Evolutionary conservation across 2,329 filamentous ascomycete genomes (phyloP), one percentile per base, ranked within the genome.

Genomic region (Helicocarpus griseus): DNA sequence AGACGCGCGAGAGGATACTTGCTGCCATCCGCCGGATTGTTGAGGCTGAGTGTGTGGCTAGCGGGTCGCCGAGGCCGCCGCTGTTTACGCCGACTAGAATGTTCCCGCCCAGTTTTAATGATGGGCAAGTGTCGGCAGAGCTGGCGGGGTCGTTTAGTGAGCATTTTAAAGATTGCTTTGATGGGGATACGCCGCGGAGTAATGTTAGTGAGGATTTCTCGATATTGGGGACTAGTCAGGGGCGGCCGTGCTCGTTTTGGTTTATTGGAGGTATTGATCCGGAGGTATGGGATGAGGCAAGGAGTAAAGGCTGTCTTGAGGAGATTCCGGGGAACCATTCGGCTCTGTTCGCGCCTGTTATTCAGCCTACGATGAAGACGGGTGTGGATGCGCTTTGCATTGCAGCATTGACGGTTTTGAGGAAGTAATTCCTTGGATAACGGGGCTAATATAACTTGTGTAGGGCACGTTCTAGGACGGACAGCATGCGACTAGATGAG

Each of bases 251-350:
- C 54, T 73, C 68, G 44, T 83, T 81, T 58, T 83, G 78, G 69
- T 67, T 77, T 58, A 73, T 79, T 56, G 81, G 81, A 0, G 77
- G 79, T 0, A 72, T 73, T 26, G 75, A 78, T 53, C 63, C 65
- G 0, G 69, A 69, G 48, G 47, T 72, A 4, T 82, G 74, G 72
- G 77, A 82, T 61, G 63, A 69, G 54, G 69, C 67, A 13, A 67
- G 73, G 60, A 66, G 61, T 50, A 69, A 74, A 36, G 75, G 74
- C 0, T 66, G 50, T 57, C 62, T 71, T 4, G 53, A 72, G 55
- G 75, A 74, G 49, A 72, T 83, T 11, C 77, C 81, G 0, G 74
- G 75, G 0, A 84, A 84, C 56, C 81, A 85, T 60, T 78, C 73
- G 53, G 73, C 78, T 0, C 70, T 73, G 50, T 85, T 84, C 65